Base-by-base conservation (phyloP, 2,329 filamentous ascomycete genomes). In the Thelonectria olida region DNA sequence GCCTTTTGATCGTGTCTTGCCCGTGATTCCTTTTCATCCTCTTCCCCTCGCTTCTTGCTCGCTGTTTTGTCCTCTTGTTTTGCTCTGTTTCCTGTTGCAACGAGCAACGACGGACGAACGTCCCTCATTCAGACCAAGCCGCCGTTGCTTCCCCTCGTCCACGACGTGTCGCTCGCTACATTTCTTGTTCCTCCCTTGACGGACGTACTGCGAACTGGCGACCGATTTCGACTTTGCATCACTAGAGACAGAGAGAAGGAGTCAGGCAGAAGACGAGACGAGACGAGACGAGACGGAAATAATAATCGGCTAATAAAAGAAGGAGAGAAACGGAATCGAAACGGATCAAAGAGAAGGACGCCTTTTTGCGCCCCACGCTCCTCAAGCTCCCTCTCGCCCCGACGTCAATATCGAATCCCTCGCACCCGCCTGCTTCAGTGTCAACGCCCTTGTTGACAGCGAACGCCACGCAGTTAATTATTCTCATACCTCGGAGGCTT, bases 401-500 rank as follows among this genome's bases (percentile, higher is more conserved):
- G 36, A 34, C 41, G 22, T 52, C 45, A 44, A 56, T 42, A 61
- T 52, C 41, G 52, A 61, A 61, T 52, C 58, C 44, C 39, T 47
- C 52, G 47, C 56, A 20, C 31, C 47, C 45, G 20, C 38, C 51
- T 39, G 45, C 56, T 48, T 39, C 36, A 34, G 48, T 17, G 36
- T 31, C 31, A 19, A 48, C 38, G 57, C 50, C 45, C 42, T 50
- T 50, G 44, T n/a, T n/a, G n/a, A n/a, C n/a, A n/a, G n/a, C n/a
- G n/a, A 49, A 48, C 22, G 38, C 45, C 50, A 63, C 54, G 27
- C 48, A 39, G n/a, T 38, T 49, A 61, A 49, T 53, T 57, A 61
- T 55, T 67, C 59, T 44, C 62, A 47, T 49, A 68, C 62, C 49
- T 49, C 15, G 15, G 34, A 47, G 39, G 25, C 34, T 34, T 63